Base-by-base conservation (phyloP, 176 grass and related monocot genomes). In the Coix lacrymajobi region DNA sequence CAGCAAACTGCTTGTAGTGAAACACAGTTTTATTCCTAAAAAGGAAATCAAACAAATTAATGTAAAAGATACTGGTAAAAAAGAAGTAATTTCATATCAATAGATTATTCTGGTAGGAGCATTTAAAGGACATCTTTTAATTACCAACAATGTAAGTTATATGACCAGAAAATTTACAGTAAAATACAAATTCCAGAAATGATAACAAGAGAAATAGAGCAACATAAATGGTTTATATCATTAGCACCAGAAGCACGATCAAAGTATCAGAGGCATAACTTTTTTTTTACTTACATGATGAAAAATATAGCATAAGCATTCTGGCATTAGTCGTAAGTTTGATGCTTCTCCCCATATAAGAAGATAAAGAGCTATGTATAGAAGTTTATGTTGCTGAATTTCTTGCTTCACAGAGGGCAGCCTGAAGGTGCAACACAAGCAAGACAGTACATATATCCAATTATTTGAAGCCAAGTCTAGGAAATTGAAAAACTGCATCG, bases 291-390 rank as follows among this genome's bases (percentile, higher is more conserved):
- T 37, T 88, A 93, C 96, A 89, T 95, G 82, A 79, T 95, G 96
- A 95, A 98, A 98, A 74, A 98, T 93, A 76, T 86, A 98, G 73
- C 95, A 95, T 66, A 98, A 76, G 67, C 92, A 98, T 90, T 98
- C 95, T 89, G 95, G 95, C 95, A 98, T 88, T 51, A 95, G 79
- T 54, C 95, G 72, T 83, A 98, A 78, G 64, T 98, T 98, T 91
- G 92, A 87, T 84, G 95, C 86, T 81, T 98, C 95, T 31, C 95
- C 95, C 95, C 95, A 98, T 89, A 98, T 98, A 76, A 98, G 95
- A 82, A 98, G 91, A 88, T 98, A 98, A 79, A 98, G 92, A 73
- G 92, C 73, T 80, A 94, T 88, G 84, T 98, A 98, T 66, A 98
- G 86, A 84, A 98, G 85, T 95, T 95, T 98, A 85, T 98, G 84